Conservation (phyloP, 805 yeast species). For the Isabelozyma gotoi region DNA sequence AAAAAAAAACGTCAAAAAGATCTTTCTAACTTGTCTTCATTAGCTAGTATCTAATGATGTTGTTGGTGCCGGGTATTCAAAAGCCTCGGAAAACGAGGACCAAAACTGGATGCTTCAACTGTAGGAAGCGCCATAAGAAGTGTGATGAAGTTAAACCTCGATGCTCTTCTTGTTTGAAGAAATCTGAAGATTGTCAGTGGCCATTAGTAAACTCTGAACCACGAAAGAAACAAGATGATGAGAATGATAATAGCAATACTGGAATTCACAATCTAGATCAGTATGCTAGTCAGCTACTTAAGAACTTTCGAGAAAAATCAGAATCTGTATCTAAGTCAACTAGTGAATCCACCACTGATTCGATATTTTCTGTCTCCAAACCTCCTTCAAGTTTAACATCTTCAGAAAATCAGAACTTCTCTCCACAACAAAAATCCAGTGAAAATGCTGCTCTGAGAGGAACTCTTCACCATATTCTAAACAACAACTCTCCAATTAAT, state of each 20-base stretch:
- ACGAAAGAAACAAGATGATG: background rate
- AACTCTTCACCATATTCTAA: background rate
- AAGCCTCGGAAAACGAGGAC: slow-evolving; percentile 5
- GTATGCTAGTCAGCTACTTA: background rate
- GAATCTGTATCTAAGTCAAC: background rate
- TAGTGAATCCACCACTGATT: background rate
- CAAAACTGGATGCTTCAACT: slow-evolving; percentile 15
- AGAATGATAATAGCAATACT: background rate
- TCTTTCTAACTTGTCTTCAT: too few relatives aligned
- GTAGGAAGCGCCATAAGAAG: slow-evolving; percentile 14
- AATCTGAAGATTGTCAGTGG: slow-evolving; percentile 10
- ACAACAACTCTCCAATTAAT: background rate
- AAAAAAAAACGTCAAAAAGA: too few relatives aligned
- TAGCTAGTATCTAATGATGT: too few relatives aligned
- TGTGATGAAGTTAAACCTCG: slow-evolving; percentile 15
- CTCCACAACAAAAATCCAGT: background rate
- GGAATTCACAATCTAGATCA: background rate
- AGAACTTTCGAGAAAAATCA: background rate
- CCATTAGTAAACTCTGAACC: slow-evolving; percentile 1
- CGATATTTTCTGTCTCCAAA: background rate
- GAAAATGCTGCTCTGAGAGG: too few relatives aligned
- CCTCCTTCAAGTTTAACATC: background rate
- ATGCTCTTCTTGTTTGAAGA: slow-evolving; percentile 12
- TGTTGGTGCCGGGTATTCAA: background rate
- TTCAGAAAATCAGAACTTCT: background rate